Base-by-base conservation (phyloP, 2,329 filamentous ascomycete species). In the Coniella vitis region DNA sequence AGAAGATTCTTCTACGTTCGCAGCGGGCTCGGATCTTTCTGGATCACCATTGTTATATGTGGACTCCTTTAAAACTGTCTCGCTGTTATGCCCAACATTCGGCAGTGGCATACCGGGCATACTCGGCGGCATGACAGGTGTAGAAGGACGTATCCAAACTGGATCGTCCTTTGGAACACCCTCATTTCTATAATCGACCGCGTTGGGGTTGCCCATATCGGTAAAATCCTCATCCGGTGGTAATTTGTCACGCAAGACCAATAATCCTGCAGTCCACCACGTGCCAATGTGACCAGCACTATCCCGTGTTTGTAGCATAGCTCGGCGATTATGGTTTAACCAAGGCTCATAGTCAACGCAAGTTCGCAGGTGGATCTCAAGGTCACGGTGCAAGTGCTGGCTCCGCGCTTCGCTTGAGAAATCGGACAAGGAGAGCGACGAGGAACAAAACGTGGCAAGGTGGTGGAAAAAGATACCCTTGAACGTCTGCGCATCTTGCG, bases 401-500 rank as follows among this genome's bases (percentile, higher is more conserved):
- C 39, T 55, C 54, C 46, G 58, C 56, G 47, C 56, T 25, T 38
- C 49, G 13, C 46, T 54, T 5, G 25, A 29, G 14, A 60, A 54
- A 1, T 51, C 53, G 0, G 52, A 8, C 4, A 63, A 65, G 1
- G 75, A 65, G 9, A 70, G 60, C 0, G 95, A 66, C 0, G 81
- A 76, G 4, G 76, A 74, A 64, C 91, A 96, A 63, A 96, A 95
- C 1, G 80, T 69, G 0, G 82, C 77, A 2, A 96, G 71, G 61
- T 96, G 91, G 61, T 95, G 87, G 68, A 95, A 95, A 72, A 90
- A 95, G 49, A 96, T 91, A 22, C 88, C 87, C 65, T 96, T 97
- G 78, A 96, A 96, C 0, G 87, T 90, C 59, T 96, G 90, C 0
- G 76, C 78, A 58, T 97, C 79, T 63, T 96, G 90, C 16, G 81